Evolutionary conservation across 805 yeast genomes (phyloP).

Genomic region (Millerozyma miso): DNA sequence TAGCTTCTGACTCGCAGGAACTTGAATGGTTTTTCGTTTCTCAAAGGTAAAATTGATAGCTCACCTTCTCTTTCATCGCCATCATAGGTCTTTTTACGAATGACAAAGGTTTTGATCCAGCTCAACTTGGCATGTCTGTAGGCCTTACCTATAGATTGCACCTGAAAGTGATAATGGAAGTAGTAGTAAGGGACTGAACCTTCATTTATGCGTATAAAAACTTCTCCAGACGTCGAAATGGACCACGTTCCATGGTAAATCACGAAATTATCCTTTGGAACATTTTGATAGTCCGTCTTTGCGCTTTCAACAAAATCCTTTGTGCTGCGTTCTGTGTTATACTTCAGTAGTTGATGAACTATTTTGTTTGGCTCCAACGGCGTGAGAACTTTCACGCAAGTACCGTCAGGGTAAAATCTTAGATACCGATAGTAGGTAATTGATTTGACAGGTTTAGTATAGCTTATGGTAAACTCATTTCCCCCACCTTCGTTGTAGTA

Average conservation of each 20-base stretch:
- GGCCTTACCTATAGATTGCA: conserved; percentile 53
- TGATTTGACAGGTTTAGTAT: conserved; percentile 74
- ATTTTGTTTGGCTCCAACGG: conserved; percentile 67
- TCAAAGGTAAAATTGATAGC: conserved; percentile 46
- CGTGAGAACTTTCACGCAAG: conserved; percentile 64
- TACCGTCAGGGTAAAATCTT: conserved; percentile 77
- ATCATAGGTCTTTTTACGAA: conserved; percentile 37
- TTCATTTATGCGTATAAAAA: conserved; percentile 44
- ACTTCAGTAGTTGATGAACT: conserved; percentile 50
- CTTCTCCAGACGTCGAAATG: conserved; percentile 48
- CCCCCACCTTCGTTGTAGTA: conserved; percentile 82
- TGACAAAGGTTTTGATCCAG: conserved; percentile 64
- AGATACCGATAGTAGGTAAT: conserved; percentile 86
- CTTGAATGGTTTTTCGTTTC: conserved; percentile 74
- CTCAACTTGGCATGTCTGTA: conserved; percentile 64
- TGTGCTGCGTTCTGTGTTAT: conserved; percentile 15
- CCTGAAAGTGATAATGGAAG: conserved; percentile 59
- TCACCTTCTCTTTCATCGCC: conserved; percentile 50
- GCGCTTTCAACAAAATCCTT: not conserved
- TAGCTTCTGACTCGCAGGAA: conserved; percentile 61
- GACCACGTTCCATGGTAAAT: conserved; percentile 55
- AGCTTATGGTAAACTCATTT: conserved; percentile 57
- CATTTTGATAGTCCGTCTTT: conserved; percentile 8
- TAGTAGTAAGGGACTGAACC: conserved; percentile 59
- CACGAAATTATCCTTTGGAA: conserved; percentile 27